These are phyloP conservation scores for Carnegiea gigantea DNA, from an alignment of 179 eudicot genomes.

Conservation along the genomic window DNA sequence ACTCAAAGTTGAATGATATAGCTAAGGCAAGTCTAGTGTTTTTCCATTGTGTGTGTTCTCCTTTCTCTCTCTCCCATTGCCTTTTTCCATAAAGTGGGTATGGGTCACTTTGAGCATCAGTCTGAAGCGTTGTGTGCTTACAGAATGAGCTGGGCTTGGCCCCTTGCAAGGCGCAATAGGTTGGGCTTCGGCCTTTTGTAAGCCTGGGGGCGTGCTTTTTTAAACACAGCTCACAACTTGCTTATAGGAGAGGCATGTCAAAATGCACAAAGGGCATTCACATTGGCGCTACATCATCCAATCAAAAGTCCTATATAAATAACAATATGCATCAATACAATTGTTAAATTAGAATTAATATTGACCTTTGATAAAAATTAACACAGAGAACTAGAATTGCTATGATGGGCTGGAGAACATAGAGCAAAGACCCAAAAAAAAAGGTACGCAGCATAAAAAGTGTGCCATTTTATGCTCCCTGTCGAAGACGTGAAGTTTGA, in stretches of 20 bases:
- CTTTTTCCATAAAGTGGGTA: too few relatives aligned
- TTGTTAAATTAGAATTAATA: not conserved
- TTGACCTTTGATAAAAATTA: not conserved
- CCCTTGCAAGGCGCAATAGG: too few relatives aligned
- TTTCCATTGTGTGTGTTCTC: too few relatives aligned
- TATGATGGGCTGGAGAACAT: not conserved
- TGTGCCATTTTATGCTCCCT: not conserved
- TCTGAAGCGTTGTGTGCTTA: too few relatives aligned
- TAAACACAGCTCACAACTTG: too few relatives aligned
- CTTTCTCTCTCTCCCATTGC: too few relatives aligned
- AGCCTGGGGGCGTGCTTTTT: too few relatives aligned
- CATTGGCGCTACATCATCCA: not conserved
- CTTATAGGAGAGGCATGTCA: constrained; percentile 5
- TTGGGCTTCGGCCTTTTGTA: too few relatives aligned
- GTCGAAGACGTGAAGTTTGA: not conserved
- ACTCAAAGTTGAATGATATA: too few relatives aligned
- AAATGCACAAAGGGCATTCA: not conserved
- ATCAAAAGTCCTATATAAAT: not conserved
- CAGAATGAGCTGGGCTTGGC: too few relatives aligned
- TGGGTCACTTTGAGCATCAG: too few relatives aligned
- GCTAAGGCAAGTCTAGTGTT: too few relatives aligned
- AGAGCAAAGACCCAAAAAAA: not conserved
- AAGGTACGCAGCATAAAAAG: not conserved
- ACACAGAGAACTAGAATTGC: not conserved
- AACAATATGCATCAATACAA: not conserved